Base-by-base conservation (phyloP, 116 monocot species). In the Cymodocea nodosa region DNA sequence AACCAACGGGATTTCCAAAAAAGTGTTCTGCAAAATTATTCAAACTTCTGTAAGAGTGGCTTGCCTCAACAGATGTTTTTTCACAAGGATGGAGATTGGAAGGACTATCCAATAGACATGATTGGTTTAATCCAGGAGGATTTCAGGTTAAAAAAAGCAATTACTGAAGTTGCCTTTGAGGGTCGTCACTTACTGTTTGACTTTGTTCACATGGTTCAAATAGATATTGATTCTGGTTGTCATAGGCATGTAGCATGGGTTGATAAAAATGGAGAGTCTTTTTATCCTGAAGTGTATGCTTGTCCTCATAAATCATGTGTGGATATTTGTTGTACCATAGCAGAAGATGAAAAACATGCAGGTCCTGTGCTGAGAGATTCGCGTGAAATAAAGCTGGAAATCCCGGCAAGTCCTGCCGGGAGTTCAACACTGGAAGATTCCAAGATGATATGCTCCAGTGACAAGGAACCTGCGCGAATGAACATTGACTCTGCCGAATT, bases 171-270 rank as follows among this genome's bases (percentile, higher is more conserved):
- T 17, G 62, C 50, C 52, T 78, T 81, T 74, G 64, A 83, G 53
- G 75, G 76, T 44, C 62, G 72, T 48, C 75, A 75, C 36, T 66
- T 81, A 49, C 68, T 95, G 58, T 69, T 95, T 52, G 87, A 95
- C 71, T 95, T 87, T 70, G 73, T 95, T 20, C 85, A 76, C 74
- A 87, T 85, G 90, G 65, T 83, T 62, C 76, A 76, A 56, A 70
- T 95, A 64, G 79, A 85, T 62, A 37, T 60, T 22, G 75, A 69
- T 53, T 78, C 83, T 48, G 75, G 71, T 25, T 54, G 79, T 12
- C 70, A 74, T 30, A 81, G 81, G 65, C 85, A 81, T 23, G 59
- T 95, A 70, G 90, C 87, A 50, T 95, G 95, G 95, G 76, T 95
- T 67, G 95, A 95, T 72, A 80, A 80, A 70, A 51, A 82, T 56